These are phyloP conservation scores for Didymella lethalis DNA, from an alignment of 2,329 filamentous ascomycete genomes.

Conservation along the genomic window DNA sequence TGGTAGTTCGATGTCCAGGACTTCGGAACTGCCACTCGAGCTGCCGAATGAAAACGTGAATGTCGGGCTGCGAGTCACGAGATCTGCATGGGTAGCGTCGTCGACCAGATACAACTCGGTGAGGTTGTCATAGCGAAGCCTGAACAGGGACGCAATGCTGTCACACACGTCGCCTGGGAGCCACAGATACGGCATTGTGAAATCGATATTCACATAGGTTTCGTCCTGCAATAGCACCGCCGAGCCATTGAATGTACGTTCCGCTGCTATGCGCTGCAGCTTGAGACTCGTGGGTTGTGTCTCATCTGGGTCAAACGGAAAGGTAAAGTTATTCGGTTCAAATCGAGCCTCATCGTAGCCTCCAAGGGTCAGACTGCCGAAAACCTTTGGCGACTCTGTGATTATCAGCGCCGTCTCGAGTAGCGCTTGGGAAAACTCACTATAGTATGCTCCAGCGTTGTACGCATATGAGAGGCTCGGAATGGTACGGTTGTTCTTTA, in stretches of 20 bases:
- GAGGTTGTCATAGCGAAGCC: constrained; percentile 43
- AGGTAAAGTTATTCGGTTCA: constrained; percentile 23
- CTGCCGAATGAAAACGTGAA: constrained; percentile 36
- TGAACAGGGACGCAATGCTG: constrained; percentile 46
- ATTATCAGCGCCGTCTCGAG: not conserved
- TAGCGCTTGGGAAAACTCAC: not conserved
- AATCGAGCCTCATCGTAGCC: constrained; percentile 48
- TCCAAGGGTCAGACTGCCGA: constrained; percentile 49
- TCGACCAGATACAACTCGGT: constrained; percentile 49
- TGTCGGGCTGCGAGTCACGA: constrained; percentile 31
- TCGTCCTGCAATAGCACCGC: constrained; percentile 22
- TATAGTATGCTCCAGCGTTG: constrained; percentile 7
- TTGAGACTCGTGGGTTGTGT: not conserved
- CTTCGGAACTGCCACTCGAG: constrained; percentile 18
- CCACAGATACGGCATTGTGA: constrained; percentile 48
- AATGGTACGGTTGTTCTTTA: constrained; percentile 15
- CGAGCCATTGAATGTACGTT: constrained; percentile 39
- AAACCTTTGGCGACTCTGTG: not conserved
- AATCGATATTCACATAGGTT: constrained; percentile 46
- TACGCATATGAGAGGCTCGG: constrained; percentile 8
- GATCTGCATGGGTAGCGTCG: constrained; percentile 29
- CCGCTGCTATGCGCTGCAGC: constrained; percentile 10
- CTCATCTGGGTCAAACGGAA: constrained; percentile 34
- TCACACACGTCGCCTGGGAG: constrained; percentile 48
- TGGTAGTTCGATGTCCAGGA: constrained; percentile 36